Percentiles rank a stretch among this genome's conserved stretches.
Evolutionary conservation across 306 rosid genomes (phyloP).

Genomic region (Rubus parviflorus): DNA sequence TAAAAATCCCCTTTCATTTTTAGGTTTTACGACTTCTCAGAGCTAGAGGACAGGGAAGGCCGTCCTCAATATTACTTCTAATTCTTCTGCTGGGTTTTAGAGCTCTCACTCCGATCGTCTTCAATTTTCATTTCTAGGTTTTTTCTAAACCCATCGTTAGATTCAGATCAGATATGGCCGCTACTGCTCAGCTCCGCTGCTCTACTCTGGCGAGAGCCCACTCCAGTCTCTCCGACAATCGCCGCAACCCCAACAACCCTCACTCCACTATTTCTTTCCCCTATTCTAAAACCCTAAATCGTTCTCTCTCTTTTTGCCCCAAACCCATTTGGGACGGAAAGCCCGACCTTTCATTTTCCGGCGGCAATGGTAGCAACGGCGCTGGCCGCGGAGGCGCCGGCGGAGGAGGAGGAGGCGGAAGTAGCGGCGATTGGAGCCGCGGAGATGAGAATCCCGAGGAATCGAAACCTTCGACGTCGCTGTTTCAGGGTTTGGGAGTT

Average conservation of each 20-base stretch:
- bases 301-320: slow-evolving; percentile 33
- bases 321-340: slow-evolving; percentile 26
- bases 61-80: neutral
- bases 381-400: slow-evolving; percentile 32
- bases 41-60: neutral
- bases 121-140: neutral
- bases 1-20: neutral
- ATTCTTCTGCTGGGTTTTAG: neutral
- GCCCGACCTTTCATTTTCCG: slow-evolving; percentile 45
- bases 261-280: slow-evolving; percentile 37
- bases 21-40: neutral
- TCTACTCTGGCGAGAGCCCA: slow-evolving; percentile 39
- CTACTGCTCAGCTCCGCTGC: slow-evolving; percentile 60
- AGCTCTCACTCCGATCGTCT: neutral
- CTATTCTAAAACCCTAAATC: slow-evolving; percentile 26
- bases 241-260: slow-evolving; percentile 1
- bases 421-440: slow-evolving; percentile 34
- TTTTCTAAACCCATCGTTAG: neutral
- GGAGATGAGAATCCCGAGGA: slow-evolving; percentile 28
- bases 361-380: slow-evolving; percentile 44
- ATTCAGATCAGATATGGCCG: slow-evolving; percentile 42
- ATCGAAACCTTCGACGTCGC: slow-evolving; percentile 31
- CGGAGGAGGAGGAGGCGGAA: slow-evolving; percentile 27
- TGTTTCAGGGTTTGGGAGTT: slow-evolving; percentile 40
- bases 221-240: slow-evolving; percentile 12